Base-by-base conservation (phyloP, 306 rosid species). In the Parietaria judaica region DNA sequence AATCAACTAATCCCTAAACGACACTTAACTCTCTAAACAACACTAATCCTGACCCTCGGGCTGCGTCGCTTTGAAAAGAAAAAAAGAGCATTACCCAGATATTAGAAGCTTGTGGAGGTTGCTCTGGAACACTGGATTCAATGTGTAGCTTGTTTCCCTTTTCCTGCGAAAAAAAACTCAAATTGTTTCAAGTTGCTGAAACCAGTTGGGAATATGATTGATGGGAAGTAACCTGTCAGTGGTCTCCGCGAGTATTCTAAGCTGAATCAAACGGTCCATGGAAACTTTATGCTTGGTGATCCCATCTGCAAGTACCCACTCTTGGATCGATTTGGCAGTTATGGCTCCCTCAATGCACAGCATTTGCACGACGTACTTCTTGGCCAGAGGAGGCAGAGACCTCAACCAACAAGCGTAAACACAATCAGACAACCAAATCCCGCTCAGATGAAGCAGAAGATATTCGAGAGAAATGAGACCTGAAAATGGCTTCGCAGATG, bases 401-500 rank as follows among this genome's bases (percentile, higher is more conserved):
- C 98, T 92, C n/a, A 4, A 12, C 36, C 45, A 41, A 41, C 45
- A 41, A 41, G 9, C 9, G 31, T 2, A 8, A 3, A 41, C 45
- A 41, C 45, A 41, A 41, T 8, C 49, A 36, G 35, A 63, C 15
- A 11, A 10, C 53, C 15, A 49, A 49, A 7, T 49, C 53, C 4
- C 14, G 6, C 53, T 4, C 14, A 5, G 7, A 41, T 41, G 9
- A 5, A 41, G 45, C 2, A 41, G 45, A 51, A 48, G 3, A 49
- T 5, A 59, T 15, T 38, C 67, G 60, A 58, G 35, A 35, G 65
- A 87, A 67, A 52, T 53, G 36, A 37, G 64, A 91, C 98, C 98
- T 88, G 78, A 92, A 86, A 77, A 92, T 88, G 70, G 98, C 96
- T 79, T 88, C 96, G 72, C 98, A 88, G 73, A 92, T 86, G 84